Conservation (phyloP, 2,329 filamentous ascomycete species). For the Verticillium albo-atrum region DNA sequence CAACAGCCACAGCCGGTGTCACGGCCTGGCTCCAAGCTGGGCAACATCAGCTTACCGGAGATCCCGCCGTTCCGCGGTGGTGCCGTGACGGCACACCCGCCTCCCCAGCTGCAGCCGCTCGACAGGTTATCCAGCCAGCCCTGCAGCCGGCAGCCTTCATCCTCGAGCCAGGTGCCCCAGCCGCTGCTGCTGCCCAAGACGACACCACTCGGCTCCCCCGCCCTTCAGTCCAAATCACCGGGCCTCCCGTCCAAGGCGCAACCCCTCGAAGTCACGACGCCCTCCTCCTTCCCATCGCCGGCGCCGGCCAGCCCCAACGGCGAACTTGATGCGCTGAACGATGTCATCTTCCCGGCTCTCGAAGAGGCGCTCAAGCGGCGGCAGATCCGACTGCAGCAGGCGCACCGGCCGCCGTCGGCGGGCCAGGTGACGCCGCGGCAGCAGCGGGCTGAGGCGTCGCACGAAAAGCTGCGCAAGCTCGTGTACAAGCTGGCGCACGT, state of each 20-base stretch:
- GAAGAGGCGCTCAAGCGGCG: slow-evolving; percentile 86
- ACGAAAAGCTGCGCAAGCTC: slow-evolving; percentile 76
- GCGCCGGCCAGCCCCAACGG: slow-evolving; percentile 55
- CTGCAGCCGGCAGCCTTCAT: slow-evolving; percentile 14
- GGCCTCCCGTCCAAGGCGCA: slow-evolving; percentile 24
- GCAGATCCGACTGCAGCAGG: slow-evolving; percentile 54
- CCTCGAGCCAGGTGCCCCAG: slow-evolving; percentile 10
- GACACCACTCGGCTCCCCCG: slow-evolving; percentile 7
- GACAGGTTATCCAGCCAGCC: slow-evolving; percentile 16
- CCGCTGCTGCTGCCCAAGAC: slow-evolving; percentile 1
- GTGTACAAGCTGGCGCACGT: slow-evolving; percentile 78
- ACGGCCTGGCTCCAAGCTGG: slow-evolving; percentile 31
- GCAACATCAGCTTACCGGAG: slow-evolving; percentile 43
- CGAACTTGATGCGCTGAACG: slow-evolving; percentile 80
- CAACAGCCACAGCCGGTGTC: slow-evolving; percentile 27
- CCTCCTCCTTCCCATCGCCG: slow-evolving; percentile 51
- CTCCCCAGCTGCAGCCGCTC: slow-evolving; percentile 15
- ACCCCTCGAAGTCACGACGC: slow-evolving; percentile 27
- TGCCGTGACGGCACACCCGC: slow-evolving; percentile 1
- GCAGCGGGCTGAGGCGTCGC: slow-evolving; percentile 65
- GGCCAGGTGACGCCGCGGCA: slow-evolving; percentile 54
- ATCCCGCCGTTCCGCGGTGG: slow-evolving; percentile 50
- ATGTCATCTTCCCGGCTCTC: slow-evolving; percentile 88
- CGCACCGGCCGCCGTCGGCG: slow-evolving; percentile 31
- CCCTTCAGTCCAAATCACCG: slow-evolving; percentile 7